Percentiles rank a stretch among this genome's conserved stretches.
Evolutionary conservation across 202 grass and related monocot species (phyloP).

Genomic region (Saccharum hybrid): DNA sequence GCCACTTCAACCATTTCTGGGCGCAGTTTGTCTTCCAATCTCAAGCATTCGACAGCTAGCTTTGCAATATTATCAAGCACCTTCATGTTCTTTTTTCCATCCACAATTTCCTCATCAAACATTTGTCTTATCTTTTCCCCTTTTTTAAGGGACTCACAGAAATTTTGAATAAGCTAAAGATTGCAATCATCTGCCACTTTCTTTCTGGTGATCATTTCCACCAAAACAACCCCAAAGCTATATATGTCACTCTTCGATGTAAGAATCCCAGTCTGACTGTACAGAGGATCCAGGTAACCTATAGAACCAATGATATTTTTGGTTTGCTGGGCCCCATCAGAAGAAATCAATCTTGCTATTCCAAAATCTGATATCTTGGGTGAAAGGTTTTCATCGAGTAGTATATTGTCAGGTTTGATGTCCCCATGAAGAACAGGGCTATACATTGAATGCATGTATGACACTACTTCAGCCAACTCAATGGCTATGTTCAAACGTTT

Average conservation of each 20-base stretch:
- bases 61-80: slow-evolving; percentile 6
- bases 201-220: slow-evolving; percentile 25
- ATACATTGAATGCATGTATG: slow-evolving; percentile 32
- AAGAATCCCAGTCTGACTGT: too few species aligned
- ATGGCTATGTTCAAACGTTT: slow-evolving; percentile 28
- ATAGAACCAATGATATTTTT: too few species aligned
- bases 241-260: too few species aligned
- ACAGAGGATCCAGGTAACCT: too few species aligned
- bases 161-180: neutral
- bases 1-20: slow-evolving; percentile 19
- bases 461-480: slow-evolving; percentile 8
- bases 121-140: neutral
- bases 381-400: neutral
- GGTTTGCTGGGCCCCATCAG: too few species aligned
- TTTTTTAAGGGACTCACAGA: neutral
- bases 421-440: slow-evolving; percentile 41
- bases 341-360: too few species aligned
- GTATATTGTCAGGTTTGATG: slow-evolving; percentile 37
- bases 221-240: too few species aligned
- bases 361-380: neutral
- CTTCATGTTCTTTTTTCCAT: neutral
- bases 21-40: neutral
- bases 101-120: neutral
- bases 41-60: neutral
- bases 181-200: neutral